Conservation (phyloP, 176 grass and related monocot genomes). For the Oryza coarctata region DNA sequence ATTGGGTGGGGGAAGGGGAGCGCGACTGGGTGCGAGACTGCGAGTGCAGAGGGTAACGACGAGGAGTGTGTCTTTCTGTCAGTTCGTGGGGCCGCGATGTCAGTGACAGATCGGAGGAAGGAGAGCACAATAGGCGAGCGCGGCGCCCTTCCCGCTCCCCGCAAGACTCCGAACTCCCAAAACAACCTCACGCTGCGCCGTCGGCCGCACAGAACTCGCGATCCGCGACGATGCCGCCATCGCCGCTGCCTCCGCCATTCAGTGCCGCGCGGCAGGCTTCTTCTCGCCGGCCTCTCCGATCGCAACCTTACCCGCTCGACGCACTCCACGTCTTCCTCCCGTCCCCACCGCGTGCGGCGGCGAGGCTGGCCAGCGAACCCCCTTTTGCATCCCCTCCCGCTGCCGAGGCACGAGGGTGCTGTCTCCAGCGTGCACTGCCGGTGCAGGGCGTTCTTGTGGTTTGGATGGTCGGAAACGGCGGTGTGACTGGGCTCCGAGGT, state of each 20-base stretch:
- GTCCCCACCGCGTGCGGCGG: background rate
- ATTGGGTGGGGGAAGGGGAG: conserved; percentile 19
- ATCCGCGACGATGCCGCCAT: background rate
- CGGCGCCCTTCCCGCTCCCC: conserved; percentile 32
- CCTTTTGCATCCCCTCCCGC: background rate
- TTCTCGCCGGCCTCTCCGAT: background rate
- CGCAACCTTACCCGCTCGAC: background rate
- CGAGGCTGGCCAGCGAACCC: background rate
- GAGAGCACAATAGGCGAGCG: background rate
- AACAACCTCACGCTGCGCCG: background rate
- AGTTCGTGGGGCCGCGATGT: conserved; percentile 1
- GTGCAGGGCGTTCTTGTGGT: background rate
- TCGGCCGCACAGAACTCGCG: background rate
- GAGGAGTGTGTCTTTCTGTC: background rate
- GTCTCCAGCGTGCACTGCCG: background rate
- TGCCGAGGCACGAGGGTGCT: background rate
- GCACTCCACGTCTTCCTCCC: background rate
- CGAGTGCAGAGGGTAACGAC: background rate
- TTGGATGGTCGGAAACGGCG: background rate
- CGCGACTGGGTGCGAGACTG: background rate
- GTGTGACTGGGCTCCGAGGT: background rate
- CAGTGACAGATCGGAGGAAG: background rate
- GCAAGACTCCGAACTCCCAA: background rate
- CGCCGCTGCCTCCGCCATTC: background rate
- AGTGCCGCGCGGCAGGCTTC: background rate